A percentile compares a stretch with the other conserved stretches of the same genome.
These are phyloP conservation scores for Mantamonas sphyraenae DNA, from an alignment of 78 protist genomes.

Conservation along the genomic window DNA sequence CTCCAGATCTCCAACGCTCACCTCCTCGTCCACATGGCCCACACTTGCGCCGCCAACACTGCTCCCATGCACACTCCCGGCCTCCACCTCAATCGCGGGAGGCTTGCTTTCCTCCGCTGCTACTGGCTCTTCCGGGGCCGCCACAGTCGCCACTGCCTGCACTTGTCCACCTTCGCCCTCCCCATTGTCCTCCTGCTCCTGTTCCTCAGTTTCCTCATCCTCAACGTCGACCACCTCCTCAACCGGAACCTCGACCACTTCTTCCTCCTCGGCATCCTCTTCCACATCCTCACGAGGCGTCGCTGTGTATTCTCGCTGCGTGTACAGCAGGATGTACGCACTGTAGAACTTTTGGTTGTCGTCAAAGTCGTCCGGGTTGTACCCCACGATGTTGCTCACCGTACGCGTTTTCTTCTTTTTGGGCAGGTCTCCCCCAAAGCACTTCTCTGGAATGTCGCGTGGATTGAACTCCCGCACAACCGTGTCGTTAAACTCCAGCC, in stretches of 20 bases:
- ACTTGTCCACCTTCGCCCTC: not conserved
- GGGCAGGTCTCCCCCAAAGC: conserved; percentile 72
- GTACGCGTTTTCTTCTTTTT: no score
- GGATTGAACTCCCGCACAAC: conserved; percentile 44
- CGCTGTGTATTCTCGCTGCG: no score
- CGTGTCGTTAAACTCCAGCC: conserved; percentile 58
- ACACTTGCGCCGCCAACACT: no score
- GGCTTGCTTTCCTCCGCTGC: no score
- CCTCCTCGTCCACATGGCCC: no score
- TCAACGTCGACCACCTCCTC: not conserved
- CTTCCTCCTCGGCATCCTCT: not conserved
- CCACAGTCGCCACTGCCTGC: no score
- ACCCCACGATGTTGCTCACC: conserved; percentile 17
- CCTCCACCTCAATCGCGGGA: no score
- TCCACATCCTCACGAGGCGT: no score
- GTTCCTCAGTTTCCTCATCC: not conserved
- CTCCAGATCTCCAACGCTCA: no score
- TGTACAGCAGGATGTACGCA: conserved; percentile 64
- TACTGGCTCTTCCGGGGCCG: no score
- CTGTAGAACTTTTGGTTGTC: conserved; percentile 9
- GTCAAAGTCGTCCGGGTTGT: conserved; percentile 4
- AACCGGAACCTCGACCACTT: not conserved
- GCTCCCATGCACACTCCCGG: no score
- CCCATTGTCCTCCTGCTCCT: not conserved
- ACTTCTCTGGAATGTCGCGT: conserved; percentile 32